A percentile compares a stretch with the other conserved stretches of the same genome.
These are phyloP conservation scores for Infundibulicybe gibba DNA, from an alignment of 768 basidiomycete genomes.

Conservation along the genomic window DNA sequence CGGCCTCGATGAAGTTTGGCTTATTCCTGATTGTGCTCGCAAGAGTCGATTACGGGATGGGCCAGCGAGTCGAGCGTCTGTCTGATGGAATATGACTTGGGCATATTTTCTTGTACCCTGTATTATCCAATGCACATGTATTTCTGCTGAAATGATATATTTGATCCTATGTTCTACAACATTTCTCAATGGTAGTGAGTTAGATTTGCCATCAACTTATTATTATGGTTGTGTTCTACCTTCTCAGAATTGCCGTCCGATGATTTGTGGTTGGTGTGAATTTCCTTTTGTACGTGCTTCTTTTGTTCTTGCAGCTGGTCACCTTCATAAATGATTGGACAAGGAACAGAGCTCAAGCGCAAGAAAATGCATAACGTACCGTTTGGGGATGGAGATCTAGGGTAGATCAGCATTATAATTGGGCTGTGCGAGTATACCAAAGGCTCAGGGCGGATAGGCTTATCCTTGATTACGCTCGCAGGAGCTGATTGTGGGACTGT, in stretches of 20 bases:
- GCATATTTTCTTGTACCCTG: no score
- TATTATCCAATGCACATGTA: no score
- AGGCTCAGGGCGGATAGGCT: no score
- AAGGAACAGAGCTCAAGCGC: not conserved
- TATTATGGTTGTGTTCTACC: no score
- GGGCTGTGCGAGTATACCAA: constrained; percentile 58
- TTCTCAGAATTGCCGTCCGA: no score
- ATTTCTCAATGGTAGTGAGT: no score
- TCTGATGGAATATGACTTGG: not conserved
- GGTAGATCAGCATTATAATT: constrained; percentile 64
- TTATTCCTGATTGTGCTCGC: not conserved
- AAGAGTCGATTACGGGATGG: not conserved
- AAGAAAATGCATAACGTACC: constrained; percentile 27
- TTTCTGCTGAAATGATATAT: no score
- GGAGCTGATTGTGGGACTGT: not conserved
- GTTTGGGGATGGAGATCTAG: constrained; percentile 51
- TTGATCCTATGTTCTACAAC: no score
- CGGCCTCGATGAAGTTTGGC: not conserved
- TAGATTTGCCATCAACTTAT: no score
- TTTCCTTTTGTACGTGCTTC: constrained; percentile 36
- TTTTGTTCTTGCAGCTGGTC: constrained; percentile 37
- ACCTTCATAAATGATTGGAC: constrained; percentile 35
- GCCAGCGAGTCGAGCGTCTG: not conserved
- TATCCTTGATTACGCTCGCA: not conserved
- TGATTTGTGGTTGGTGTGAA: constrained; percentile 18